Evolutionary conservation across 371 early-diverging fungal genomes (phyloP).

Genomic region (Circinella minor): DNA sequence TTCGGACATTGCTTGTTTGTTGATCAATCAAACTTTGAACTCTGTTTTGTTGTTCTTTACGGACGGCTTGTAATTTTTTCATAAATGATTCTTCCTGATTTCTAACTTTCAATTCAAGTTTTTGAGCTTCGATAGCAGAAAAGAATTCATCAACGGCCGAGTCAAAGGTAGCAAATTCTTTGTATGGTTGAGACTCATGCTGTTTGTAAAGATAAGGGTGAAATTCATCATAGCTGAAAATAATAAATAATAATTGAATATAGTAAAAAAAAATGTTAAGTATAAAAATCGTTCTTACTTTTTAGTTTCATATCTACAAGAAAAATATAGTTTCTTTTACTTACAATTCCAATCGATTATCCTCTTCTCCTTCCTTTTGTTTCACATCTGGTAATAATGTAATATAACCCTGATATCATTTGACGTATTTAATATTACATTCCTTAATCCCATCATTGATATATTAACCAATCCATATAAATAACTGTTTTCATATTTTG

Average conservation of each 20-base stretch:
- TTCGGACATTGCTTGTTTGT: slow-evolving; percentile 66
- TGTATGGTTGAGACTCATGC: slow-evolving; percentile 50
- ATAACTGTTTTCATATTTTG: not conserved
- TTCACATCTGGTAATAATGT: slow-evolving; percentile 56
- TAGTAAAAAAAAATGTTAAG: not conserved
- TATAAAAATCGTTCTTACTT: too few species aligned
- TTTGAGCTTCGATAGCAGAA: slow-evolving; percentile 90
- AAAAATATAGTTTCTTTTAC: not conserved
- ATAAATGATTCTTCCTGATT: slow-evolving; percentile 78
- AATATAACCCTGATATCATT: slow-evolving; percentile 57
- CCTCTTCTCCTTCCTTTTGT: slow-evolving; percentile 40
- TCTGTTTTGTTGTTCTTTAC: slow-evolving; percentile 80
- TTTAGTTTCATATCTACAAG: not conserved
- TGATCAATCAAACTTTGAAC: slow-evolving; percentile 73
- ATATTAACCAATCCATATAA: too few species aligned
- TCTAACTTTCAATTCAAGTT: slow-evolving; percentile 69
- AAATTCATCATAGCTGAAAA: slow-evolving; percentile 81
- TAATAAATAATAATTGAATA: too few species aligned
- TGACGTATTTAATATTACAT: not conserved
- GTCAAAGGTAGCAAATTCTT: slow-evolving; percentile 79
- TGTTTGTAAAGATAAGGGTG: slow-evolving; percentile 86
- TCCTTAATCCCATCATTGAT: not conserved
- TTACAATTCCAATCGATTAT: slow-evolving; percentile 56
- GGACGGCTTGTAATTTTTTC: slow-evolving; percentile 84
- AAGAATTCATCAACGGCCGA: slow-evolving; percentile 92